phyloP scores from a whole-genome alignment of 306 rosid genomes.

The Trifolium subterraneum region DNA sequence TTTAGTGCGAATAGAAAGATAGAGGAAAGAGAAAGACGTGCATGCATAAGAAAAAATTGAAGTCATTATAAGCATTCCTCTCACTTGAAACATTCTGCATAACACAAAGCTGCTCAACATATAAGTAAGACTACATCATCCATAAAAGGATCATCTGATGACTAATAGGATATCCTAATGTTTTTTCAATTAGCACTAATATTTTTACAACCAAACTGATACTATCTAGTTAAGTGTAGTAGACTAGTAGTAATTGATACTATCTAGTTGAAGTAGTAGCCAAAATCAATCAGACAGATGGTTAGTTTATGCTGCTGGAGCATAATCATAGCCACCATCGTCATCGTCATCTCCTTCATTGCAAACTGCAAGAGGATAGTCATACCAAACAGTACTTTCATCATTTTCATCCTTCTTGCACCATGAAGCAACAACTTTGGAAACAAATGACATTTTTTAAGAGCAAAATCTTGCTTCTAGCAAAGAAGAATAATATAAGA shows the following conservation, averaged over 20 bases:
- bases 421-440: not conserved
- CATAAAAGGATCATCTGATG: not conserved
- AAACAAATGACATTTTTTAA: not conserved
- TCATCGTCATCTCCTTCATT: constrained; percentile 45
- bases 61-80: too few relatives aligned
- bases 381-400: not conserved
- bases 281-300: not conserved
- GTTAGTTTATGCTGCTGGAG: constrained; percentile 56
- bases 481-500: too few relatives aligned
- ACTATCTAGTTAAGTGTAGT: not conserved
- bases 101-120: not conserved
- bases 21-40: too few relatives aligned
- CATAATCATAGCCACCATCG: constrained; percentile 49
- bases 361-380: constrained; percentile 9
- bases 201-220: not conserved
- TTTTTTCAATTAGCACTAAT: not conserved
- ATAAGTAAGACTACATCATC: not conserved
- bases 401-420: constrained; percentile 19
- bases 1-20: too few relatives aligned
- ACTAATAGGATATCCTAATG: not conserved
- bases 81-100: not conserved
- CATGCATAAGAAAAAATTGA: too few relatives aligned
- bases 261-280: not conserved
- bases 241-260: not conserved
- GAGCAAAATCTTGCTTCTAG: not conserved